A percentile compares a stretch with the other conserved stretches of the same genome.
These are phyloP conservation scores for Phytophthora sp. DNA, from an alignment of 352 stramenopile genomes.

Conservation along the genomic window DNA sequence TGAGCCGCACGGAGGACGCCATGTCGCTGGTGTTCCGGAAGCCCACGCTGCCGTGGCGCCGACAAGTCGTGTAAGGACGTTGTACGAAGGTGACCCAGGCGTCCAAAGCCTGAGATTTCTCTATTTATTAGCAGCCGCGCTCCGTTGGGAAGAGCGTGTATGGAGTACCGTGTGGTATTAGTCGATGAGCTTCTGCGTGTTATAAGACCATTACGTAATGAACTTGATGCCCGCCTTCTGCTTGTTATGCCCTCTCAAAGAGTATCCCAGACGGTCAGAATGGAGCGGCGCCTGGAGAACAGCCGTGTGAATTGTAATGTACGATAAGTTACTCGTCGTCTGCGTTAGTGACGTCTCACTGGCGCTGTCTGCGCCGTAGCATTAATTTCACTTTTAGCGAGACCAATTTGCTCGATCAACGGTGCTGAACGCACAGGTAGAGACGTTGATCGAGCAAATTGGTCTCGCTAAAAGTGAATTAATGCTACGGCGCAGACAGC, in stretches of 20 bases:
- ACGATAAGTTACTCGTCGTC: too few relatives aligned
- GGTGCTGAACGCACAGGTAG: too few relatives aligned
- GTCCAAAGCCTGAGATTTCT: neutral
- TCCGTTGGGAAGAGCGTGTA: slow-evolving; percentile 27
- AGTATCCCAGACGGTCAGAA: neutral
- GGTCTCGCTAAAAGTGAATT: too few relatives aligned
- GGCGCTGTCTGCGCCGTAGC: too few relatives aligned
- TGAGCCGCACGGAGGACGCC: slow-evolving; percentile 60
- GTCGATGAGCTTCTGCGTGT: neutral
- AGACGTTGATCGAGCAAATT: too few relatives aligned
- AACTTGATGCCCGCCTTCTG: slow-evolving; percentile 16
- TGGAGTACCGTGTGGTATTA: slow-evolving; percentile 16
- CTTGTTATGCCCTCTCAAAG: neutral
- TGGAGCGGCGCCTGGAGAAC: neutral
- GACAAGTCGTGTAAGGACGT: slow-evolving; percentile 31
- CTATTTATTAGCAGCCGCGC: slow-evolving; percentile 32
- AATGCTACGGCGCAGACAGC: too few relatives aligned
- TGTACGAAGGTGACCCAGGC: neutral
- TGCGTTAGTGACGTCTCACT: too few relatives aligned
- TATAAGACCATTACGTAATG: slow-evolving; percentile 33
- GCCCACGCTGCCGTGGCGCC: slow-evolving; percentile 40
- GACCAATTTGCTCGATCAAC: too few relatives aligned
- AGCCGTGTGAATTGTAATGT: too few relatives aligned
- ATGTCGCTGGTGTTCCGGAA: slow-evolving; percentile 49
- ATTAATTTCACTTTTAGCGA: too few relatives aligned